Evolutionary conservation across 148 eudicot species (phyloP), one percentile per base, ranked within the genome.

Genomic region (Rhododendron kiyosumense): DNA sequence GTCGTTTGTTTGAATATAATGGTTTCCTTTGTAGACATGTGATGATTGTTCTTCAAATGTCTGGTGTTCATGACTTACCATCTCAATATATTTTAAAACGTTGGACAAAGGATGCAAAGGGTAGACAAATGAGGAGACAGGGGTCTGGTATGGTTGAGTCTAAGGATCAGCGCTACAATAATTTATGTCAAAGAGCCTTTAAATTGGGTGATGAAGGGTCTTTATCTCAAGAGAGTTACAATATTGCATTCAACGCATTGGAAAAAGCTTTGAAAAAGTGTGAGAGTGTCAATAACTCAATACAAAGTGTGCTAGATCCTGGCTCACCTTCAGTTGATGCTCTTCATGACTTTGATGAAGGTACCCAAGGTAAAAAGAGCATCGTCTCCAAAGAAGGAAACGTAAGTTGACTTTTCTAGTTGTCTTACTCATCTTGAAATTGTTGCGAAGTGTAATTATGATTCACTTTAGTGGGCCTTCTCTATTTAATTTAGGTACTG

Each of bases 131-230:
- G 74, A 69, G 74, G 36, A 28, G 34, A 12, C 74, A 26, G 36
- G 74, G 74, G 34, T 69, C 74, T 28, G 34, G 30, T 13, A 69
- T 69, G 74, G 36, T 28, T 69, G 74, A 69, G 36, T 69, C 74
- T 26, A 69, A 36, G 74, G 74, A 28, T 28, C 74, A 69, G 15
- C 74, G 74, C 34, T 69, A 69, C 54, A 86, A 79, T 61, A 85
- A 86, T 86, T 48, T 88, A 79, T 88, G 90, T 82, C 85, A 38
- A 84, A 81, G 78, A 28, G 86, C 88, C 77, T 26, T 80, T 84
- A 80, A 83, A 81, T 24, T 88, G 54, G 84, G 88, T 46, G 90
- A 88, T 79, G 88, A 86, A 77, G 90, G 86, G 26, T 88, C 90
- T 43, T 57, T 88, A 80, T 88, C 88, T 71, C 65, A 75, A 77